These are phyloP conservation scores for Penicillium sp. DNA, from an alignment of 2,329 filamentous ascomycete genomes.

Conservation along the genomic window DNA sequence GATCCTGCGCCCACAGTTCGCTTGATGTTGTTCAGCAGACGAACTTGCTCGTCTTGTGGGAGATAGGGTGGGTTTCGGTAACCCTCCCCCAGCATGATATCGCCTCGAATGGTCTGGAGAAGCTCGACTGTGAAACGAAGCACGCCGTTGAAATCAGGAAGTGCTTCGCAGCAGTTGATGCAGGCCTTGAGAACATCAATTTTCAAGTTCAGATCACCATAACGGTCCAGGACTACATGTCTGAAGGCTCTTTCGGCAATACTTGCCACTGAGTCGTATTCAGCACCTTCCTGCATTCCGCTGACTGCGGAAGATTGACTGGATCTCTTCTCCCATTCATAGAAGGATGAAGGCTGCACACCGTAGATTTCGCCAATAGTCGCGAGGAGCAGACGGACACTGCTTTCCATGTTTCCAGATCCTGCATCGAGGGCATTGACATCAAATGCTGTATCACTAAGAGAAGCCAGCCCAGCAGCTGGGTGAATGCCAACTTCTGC, in stretches of 20 bases:
- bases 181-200: constrained; percentile 85
- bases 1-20: constrained; percentile 78
- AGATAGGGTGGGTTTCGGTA: constrained; percentile 72
- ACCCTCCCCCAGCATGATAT: constrained; percentile 70
- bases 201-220: constrained; percentile 79
- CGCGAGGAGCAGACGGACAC: constrained; percentile 41
- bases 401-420: constrained; percentile 45
- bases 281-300: constrained; percentile 18
- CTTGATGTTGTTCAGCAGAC: constrained; percentile 80
- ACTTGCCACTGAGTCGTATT: constrained; percentile 39
- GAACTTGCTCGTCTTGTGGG: constrained; percentile 78
- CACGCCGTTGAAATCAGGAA: constrained; percentile 91
- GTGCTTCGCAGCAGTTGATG: constrained; percentile 88
- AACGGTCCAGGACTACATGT: constrained; percentile 53
- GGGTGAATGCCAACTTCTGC: constrained; percentile 97
- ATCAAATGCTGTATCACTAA: constrained; percentile 57
- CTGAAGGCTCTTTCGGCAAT: constrained; percentile 50
- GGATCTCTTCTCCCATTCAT: constrained; percentile 34
- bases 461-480: constrained; percentile 77
- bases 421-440: constrained; percentile 47
- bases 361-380: constrained; percentile 44
- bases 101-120: constrained; percentile 73
- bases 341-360: constrained; percentile 40
- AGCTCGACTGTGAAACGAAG: constrained; percentile 83
- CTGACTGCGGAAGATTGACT: constrained; percentile 22